Evolutionary conservation across 768 basidiomycete species (phyloP).

Genomic region (Hydnum rufescens): DNA sequence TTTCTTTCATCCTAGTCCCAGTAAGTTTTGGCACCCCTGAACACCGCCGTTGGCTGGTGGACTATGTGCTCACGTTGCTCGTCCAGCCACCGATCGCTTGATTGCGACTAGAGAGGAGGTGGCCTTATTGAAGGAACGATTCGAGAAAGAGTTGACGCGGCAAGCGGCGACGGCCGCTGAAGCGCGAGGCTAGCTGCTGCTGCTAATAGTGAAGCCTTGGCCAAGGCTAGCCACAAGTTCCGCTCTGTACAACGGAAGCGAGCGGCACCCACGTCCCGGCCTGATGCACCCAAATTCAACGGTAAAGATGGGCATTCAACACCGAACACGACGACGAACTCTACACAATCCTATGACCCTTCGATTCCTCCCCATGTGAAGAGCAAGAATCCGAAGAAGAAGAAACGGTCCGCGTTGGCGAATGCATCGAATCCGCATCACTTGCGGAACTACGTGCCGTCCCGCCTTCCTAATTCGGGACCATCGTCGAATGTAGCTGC

Average conservation of each 20-base stretch:
- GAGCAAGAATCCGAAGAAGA: slow-evolving; percentile 47
- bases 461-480: slow-evolving; percentile 39
- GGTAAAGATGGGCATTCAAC: neutral
- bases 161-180: slow-evolving; percentile 40
- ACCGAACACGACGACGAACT: neutral
- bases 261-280: neutral
- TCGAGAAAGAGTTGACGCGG: slow-evolving; percentile 52
- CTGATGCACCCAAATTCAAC: neutral
- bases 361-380: slow-evolving; percentile 6
- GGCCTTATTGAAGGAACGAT: slow-evolving; percentile 38
- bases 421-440: slow-evolving; percentile 95
- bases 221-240: neutral
- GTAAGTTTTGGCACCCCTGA: slow-evolving; percentile 46
- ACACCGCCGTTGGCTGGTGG: no score
- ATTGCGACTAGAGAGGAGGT: slow-evolving; percentile 51
- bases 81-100: slow-evolving; percentile 51
- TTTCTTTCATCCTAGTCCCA: slow-evolving; percentile 41
- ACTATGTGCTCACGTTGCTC: slow-evolving; percentile 9
- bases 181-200: slow-evolving; percentile 19
- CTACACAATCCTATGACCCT: neutral
- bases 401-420: slow-evolving; percentile 78
- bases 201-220: neutral
- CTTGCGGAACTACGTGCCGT: slow-evolving; percentile 82
- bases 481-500: slow-evolving; percentile 13
- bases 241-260: neutral